Conservation (phyloP, 257 asterid species). For the Coffea canephora region DNA sequence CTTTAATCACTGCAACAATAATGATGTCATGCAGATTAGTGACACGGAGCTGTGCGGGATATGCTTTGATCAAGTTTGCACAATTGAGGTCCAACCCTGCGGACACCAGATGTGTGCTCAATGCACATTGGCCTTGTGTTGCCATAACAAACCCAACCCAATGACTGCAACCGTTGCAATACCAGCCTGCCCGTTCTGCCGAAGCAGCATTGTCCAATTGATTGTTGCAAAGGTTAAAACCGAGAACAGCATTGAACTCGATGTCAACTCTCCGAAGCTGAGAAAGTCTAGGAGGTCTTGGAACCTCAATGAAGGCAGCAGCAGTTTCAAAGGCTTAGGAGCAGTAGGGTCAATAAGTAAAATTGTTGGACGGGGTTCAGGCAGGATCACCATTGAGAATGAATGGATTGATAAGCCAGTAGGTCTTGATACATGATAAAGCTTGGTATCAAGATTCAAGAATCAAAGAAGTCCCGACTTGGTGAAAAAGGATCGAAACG, state of each 20-base stretch:
- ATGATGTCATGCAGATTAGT: slow-evolving; percentile 45
- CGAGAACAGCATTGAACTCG: slow-evolving; percentile 39
- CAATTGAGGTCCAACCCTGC: slow-evolving; percentile 83
- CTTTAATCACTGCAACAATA: slow-evolving; percentile 9
- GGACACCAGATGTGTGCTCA: slow-evolving; percentile 97
- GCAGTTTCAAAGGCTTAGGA: slow-evolving; percentile 83
- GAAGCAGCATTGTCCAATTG: slow-evolving; percentile 72
- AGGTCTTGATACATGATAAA: slow-evolving; percentile 39
- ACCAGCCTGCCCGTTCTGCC: slow-evolving; percentile 91
- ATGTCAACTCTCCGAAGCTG: slow-evolving; percentile 48
- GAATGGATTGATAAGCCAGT: slow-evolving; percentile 69
- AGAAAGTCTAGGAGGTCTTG: slow-evolving; percentile 65
- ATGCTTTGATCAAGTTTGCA: slow-evolving; percentile 91
- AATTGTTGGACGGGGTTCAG: slow-evolving; percentile 71
- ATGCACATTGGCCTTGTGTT: slow-evolving; percentile 84
- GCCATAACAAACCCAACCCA: slow-evolving; percentile 91
- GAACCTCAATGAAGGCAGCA: slow-evolving; percentile 80
- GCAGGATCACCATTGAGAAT: slow-evolving; percentile 50
- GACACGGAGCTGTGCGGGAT: slow-evolving; percentile 85
- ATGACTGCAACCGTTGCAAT: slow-evolving; percentile 38
- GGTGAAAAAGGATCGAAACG: slow-evolving; percentile 17
- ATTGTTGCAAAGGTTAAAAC: slow-evolving; percentile 56
- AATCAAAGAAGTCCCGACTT: slow-evolving; percentile 4
- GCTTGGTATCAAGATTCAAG: not conserved
- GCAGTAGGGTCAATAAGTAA: slow-evolving; percentile 72